These are phyloP conservation scores for Circinella minor DNA, from an alignment of 371 early-diverging fungal species.

Conservation along the genomic window DNA sequence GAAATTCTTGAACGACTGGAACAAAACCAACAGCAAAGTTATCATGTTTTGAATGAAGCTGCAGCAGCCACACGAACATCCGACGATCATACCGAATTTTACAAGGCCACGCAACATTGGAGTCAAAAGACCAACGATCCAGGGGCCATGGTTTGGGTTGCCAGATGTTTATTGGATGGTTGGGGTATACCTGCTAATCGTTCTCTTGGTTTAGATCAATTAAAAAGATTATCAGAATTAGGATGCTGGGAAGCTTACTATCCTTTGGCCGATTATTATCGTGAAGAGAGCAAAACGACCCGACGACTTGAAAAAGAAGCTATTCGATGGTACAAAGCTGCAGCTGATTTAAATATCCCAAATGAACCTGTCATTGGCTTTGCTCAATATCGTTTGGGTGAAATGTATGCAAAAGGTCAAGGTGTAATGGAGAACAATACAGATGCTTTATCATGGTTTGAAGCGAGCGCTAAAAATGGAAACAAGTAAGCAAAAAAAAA, in stretches of 20 bases:
- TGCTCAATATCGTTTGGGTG: conserved; percentile 45
- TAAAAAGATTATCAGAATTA: conserved; percentile 20
- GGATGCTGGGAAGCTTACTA: conserved; percentile 25
- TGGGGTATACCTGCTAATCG: conserved; percentile 31
- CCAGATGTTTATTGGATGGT: conserved; percentile 31
- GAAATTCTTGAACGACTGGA: conserved; percentile 9
- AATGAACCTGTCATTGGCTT: conserved; percentile 15
- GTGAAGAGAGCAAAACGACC: conserved; percentile 11
- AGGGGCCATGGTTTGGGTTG: conserved; percentile 29
- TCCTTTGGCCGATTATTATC: conserved; percentile 30
- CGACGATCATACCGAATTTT: conserved; percentile 13
- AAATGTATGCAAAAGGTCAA: conserved; percentile 46
- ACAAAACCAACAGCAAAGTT: background rate
- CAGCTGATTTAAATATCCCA: conserved; percentile 11
- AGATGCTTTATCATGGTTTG: conserved; percentile 37
- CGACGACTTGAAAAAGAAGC: conserved; percentile 17
- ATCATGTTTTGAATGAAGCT: conserved; percentile 16
- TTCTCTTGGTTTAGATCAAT: conserved; percentile 16
- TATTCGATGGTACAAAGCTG: conserved; percentile 24
- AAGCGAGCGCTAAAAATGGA: conserved; percentile 38
- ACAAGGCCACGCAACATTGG: conserved; percentile 20
- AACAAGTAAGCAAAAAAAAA: conserved; percentile 37
- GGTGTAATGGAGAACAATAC: conserved; percentile 38
- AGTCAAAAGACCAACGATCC: conserved; percentile 18
- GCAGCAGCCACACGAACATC: conserved; percentile 14